A percentile compares a stretch with the other conserved stretches of the same genome.
Conservation (phyloP, 768 basidiomycete species). For the Amanita polypyramis region DNA sequence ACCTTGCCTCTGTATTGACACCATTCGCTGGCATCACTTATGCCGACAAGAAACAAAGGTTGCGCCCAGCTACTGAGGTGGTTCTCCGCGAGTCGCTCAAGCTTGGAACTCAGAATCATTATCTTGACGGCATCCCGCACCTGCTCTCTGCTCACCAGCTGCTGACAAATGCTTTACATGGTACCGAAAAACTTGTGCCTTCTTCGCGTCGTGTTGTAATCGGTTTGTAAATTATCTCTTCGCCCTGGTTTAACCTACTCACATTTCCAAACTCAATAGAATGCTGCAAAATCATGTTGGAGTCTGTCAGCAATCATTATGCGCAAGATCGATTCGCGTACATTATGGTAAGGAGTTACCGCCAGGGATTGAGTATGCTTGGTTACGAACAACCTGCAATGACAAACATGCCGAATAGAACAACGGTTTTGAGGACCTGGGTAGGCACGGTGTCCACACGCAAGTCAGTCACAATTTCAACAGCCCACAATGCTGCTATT, state of each 20-base stretch:
- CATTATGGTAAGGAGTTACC: no score
- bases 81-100: conserved; percentile 81
- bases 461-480: no score
- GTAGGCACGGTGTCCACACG: no score
- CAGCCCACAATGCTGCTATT: no score
- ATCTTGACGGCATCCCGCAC: conserved; percentile 62
- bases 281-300: neutral
- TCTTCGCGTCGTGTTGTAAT: conserved; percentile 46
- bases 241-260: neutral
- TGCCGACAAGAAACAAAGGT: conserved; percentile 53
- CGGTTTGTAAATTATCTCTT: conserved; percentile 26
- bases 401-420: no score
- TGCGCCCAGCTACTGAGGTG: conserved; percentile 47
- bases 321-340: no score
- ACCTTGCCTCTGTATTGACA: conserved; percentile 64
- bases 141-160: conserved; percentile 47
- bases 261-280: neutral
- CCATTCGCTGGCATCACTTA: conserved; percentile 58
- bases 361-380: no score
- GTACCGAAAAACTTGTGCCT: conserved; percentile 22
- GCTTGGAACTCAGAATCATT: conserved; percentile 68
- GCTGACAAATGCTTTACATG: conserved; percentile 25
- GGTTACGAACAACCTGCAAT: no score
- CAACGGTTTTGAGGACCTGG: no score
- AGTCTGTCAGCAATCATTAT: neutral